Conservation (phyloP, 2,329 filamentous ascomycete species). For the Neocucurbitaria cava region DNA sequence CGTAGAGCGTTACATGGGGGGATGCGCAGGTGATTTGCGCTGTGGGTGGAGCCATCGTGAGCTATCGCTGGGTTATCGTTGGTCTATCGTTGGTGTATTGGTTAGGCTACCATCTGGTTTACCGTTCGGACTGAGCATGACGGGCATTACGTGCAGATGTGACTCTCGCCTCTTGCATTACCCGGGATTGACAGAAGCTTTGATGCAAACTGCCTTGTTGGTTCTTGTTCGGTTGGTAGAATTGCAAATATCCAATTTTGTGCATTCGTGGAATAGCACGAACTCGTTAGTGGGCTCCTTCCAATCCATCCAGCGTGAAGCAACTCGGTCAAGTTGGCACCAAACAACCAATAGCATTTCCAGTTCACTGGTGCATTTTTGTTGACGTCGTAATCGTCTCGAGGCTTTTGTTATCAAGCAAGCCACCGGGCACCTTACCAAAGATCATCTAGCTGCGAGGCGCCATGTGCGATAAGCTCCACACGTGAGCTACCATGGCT, state of each 20-base stretch:
- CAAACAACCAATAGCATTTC: not conserved
- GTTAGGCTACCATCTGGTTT: constrained; percentile 4
- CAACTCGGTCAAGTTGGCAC: not conserved
- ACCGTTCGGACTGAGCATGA: constrained; percentile 13
- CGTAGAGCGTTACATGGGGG: constrained; percentile 6
- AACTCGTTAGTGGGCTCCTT: not conserved
- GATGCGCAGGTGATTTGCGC: constrained; percentile 17
- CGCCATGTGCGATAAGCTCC: not conserved
- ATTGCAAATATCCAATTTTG: not conserved
- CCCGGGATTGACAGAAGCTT: not conserved
- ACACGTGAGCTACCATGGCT: not conserved
- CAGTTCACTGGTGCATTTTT: not conserved
- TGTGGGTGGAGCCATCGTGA: constrained; percentile 16
- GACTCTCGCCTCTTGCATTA: not conserved
- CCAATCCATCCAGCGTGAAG: not conserved
- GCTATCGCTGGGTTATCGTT: constrained; percentile 13
- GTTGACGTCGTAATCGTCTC: not conserved
- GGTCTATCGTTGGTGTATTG: constrained; percentile 6
- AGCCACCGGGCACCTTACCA: not conserved
- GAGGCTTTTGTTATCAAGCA: not conserved
- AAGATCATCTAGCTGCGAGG: not conserved
- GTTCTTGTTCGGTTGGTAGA: not conserved
- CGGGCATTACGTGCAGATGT: constrained; percentile 12
- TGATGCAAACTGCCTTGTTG: not conserved
- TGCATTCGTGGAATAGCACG: not conserved